These are phyloP conservation scores for Cercospora zeina DNA, from an alignment of 2,329 filamentous ascomycete genomes.

Conservation along the genomic window DNA sequence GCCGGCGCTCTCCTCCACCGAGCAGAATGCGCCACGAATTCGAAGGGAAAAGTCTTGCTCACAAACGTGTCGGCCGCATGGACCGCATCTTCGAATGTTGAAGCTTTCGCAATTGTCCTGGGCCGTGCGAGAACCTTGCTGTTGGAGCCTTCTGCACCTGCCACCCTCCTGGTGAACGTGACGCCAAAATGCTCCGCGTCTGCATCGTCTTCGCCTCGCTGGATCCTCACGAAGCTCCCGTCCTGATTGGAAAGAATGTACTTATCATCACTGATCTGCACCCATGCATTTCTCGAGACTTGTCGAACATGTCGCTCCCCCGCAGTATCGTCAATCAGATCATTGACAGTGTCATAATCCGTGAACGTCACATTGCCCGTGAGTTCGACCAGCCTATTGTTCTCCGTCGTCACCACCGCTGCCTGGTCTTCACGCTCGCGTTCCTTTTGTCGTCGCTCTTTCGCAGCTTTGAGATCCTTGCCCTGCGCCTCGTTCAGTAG, in stretches of 20 bases:
- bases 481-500: slow-evolving; percentile 67
- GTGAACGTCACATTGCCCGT: slow-evolving; percentile 70
- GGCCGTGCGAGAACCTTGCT: slow-evolving; percentile 66
- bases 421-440: slow-evolving; percentile 44
- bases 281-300: slow-evolving; percentile 78
- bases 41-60: slow-evolving; percentile 43
- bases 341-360: slow-evolving; percentile 88
- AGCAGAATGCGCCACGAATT: slow-evolving; percentile 66
- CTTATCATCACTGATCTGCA: slow-evolving; percentile 67
- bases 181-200: slow-evolving; percentile 41
- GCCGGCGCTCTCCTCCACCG: slow-evolving; percentile 70
- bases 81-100: slow-evolving; percentile 72
- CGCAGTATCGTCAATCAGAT: slow-evolving; percentile 79
- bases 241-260: slow-evolving; percentile 68
- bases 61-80: slow-evolving; percentile 73
- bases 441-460: slow-evolving; percentile 50
- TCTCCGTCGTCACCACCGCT: not conserved
- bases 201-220: slow-evolving; percentile 37
- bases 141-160: slow-evolving; percentile 29
- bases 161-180: slow-evolving; percentile 46
- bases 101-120: slow-evolving; percentile 63
- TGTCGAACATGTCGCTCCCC: slow-evolving; percentile 75
- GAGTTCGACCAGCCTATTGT: slow-evolving; percentile 13
- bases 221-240: slow-evolving; percentile 61
- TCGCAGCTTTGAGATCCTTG: slow-evolving; percentile 60